Base-by-base conservation (phyloP, 2,329 filamentous ascomycete species). In the Botrytis aclada region DNA sequence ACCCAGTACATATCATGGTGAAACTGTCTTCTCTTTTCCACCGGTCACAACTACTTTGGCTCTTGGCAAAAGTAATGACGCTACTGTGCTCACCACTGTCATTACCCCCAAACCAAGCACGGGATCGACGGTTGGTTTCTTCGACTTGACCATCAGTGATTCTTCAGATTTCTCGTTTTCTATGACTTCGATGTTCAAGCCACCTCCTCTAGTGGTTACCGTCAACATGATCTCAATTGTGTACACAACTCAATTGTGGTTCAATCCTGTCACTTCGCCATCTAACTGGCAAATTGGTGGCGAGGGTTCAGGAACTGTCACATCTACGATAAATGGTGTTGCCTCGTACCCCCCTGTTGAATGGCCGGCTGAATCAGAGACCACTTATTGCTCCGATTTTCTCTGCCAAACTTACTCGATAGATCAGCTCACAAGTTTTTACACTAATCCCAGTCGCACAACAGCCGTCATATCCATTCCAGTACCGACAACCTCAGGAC, bases 121-220 rank as follows among this genome's bases (percentile, higher is more conserved):
- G 20, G 43, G 32, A 47, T 37, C 64, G 12, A 29, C 32, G 14
- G 64, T 67, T 18, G 8, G 29, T 25, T 67, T 67, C 34, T 67
- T 34, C 8, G 45, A 54, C 29, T 12, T 67, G 45, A 22, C 18
- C 25, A 2, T 67, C 43, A 4, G 8, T 10, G 12, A 10, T 12
- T n/a, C 1, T 10, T 12, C 34, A 4, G 43, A 25, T 4, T 54
- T 67, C 12, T 54, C n/a, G 7, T 67, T 67, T 34, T 29, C 64
- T 25, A 37, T 67, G 29, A 67, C 64, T 34, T 54, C 64, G 7
- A 67, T 45, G 25, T 67, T 67, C 64, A 67, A 67, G 43, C 64
- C 64, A 8, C 7, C 64, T 54, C 64, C 64, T 34, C 2, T 67
- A 9, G 14, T 16, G 10, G 16, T 67, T 8, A 67, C 64, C 25